Evolutionary conservation across 2,329 filamentous ascomycete species (phyloP), one percentile per base, ranked within the genome.

Genomic region (Diaporthe humulicola): DNA sequence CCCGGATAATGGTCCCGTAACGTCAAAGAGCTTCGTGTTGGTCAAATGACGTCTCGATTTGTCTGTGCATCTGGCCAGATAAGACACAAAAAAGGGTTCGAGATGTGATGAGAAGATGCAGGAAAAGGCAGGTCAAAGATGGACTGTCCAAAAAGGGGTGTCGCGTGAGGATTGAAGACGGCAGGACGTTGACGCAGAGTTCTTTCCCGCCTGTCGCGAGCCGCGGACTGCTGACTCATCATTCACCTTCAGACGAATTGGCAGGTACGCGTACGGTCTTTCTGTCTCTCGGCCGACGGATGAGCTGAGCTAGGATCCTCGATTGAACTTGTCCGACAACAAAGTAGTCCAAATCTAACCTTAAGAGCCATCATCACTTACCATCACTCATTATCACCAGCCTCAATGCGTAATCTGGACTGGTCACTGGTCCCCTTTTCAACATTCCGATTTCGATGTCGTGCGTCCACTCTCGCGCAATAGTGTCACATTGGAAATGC

Each of bases 21-120:
- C 14, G 48, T 69, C 64, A 69, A 69, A 40, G 64, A 69, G n/a
- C 48, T 69, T 54, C 64, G 64, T 69, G 48, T 69, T 22, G 9
- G 17, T 5, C 4, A 69, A 54, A 69, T 69, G n/a, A 54, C 33
- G 48, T 54, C 45, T 52, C 15, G 22, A 1, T 40, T 14, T 54
- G 48, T 69, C 48, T 69, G 64, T 69, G 64, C 64, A 69, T 54
- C 30, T 54, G 64, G 64, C 9, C 48, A 54, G 48, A 69, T 22
- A 28, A 4, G 4, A 14, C 25, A 17, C 1, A 28, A 38, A 40
- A 30, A 40, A 3, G 10, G 8, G n/a, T n/a, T 52, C n/a, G 28
- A 4, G 45, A 10, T 69, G 33, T 40, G 64, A 38, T 9, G n/a
- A 14, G 8, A 1, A 3, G 7, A 25, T 25, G 14, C 19, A 12